Evolutionary conservation across 1,284 basidiomycete species (phyloP).

Genomic region (Marasmius sp.): DNA sequence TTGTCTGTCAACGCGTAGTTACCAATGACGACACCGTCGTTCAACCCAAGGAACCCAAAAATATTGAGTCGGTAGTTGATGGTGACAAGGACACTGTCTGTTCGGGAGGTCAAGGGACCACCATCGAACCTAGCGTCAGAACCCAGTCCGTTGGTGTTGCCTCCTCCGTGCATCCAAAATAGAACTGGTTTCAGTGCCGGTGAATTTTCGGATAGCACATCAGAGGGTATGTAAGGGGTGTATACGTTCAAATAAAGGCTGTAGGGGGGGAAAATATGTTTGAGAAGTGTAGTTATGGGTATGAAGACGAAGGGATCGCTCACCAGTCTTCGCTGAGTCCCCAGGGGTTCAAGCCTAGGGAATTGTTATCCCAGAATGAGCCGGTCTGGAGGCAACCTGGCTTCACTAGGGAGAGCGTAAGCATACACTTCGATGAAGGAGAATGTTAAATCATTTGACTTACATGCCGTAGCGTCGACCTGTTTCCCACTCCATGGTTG

Average conservation of each 20-base stretch:
- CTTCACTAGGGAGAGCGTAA: not conserved
- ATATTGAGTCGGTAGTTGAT: conserved; percentile 47
- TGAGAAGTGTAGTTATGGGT: not conserved
- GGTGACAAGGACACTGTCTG: conserved; percentile 45
- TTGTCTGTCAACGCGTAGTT: conserved; percentile 44
- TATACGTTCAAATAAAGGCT: conserved; percentile 42
- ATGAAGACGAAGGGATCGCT: not conserved
- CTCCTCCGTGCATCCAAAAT: conserved; percentile 48
- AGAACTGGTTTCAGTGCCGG: conserved; percentile 38
- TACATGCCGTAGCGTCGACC: conserved; percentile 19
- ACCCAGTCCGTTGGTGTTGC: conserved; percentile 32
- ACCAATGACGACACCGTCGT: conserved; percentile 36
- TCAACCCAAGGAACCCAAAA: conserved; percentile 40
- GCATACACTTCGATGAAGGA: not conserved
- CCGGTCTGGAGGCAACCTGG: conserved; percentile 12
- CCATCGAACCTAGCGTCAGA: conserved; percentile 39
- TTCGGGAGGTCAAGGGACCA: conserved; percentile 39
- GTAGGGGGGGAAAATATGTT: not conserved
- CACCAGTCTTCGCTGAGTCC: conserved; percentile 14
- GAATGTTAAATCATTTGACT: not conserved
- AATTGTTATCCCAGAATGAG: conserved; percentile 6
- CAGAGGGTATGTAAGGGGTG: conserved; percentile 36
- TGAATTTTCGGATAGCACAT: conserved; percentile 3
- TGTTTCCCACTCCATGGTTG: conserved; percentile 13
- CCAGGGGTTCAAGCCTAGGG: conserved; percentile 10